These are phyloP conservation scores for Coniochaeta sp. DNA, from an alignment of 2,329 filamentous ascomycete genomes.

Conservation along the genomic window DNA sequence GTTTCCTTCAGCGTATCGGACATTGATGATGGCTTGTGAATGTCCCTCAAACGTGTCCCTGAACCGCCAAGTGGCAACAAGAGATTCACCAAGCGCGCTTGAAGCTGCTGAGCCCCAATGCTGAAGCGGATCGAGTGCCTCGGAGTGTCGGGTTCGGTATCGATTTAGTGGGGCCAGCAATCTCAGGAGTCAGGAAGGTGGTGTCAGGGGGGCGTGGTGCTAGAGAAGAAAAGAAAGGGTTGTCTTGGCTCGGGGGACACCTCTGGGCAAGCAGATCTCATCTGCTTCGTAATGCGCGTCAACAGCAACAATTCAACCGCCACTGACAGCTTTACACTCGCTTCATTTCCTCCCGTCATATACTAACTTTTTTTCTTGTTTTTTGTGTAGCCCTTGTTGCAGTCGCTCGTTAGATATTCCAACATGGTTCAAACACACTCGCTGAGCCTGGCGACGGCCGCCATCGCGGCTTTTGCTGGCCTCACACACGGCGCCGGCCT, in stretches of 20 bases:
- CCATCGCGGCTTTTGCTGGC: slow-evolving; percentile 16
- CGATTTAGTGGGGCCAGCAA: neutral
- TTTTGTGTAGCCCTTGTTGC: slow-evolving; percentile 3
- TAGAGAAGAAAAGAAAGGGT: neutral
- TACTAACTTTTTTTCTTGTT: neutral
- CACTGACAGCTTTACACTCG: neutral
- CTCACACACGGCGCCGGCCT: slow-evolving; percentile 36
- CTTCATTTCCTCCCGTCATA: neutral
- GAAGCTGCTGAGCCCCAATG: neutral
- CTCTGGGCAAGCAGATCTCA: neutral
- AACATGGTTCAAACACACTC: slow-evolving; percentile 3
- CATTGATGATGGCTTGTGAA: too few species aligned
- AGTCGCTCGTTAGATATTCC: slow-evolving; percentile 5
- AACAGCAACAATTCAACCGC: slow-evolving; percentile 1
- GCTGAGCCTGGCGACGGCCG: slow-evolving; percentile 11
- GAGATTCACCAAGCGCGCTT: too few species aligned
- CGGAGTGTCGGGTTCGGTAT: neutral
- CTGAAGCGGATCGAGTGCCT: neutral
- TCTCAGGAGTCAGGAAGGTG: slow-evolving; percentile 1
- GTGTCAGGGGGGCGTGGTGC: neutral
- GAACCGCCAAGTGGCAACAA: too few species aligned
- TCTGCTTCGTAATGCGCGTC: slow-evolving; percentile 2
- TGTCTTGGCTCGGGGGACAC: too few species aligned
- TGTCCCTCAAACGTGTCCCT: too few species aligned
- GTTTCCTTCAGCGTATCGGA: too few species aligned